These are phyloP conservation scores for Ensete ventricosum DNA, from an alignment of 176 grass and related monocot genomes.

Conservation along the genomic window DNA sequence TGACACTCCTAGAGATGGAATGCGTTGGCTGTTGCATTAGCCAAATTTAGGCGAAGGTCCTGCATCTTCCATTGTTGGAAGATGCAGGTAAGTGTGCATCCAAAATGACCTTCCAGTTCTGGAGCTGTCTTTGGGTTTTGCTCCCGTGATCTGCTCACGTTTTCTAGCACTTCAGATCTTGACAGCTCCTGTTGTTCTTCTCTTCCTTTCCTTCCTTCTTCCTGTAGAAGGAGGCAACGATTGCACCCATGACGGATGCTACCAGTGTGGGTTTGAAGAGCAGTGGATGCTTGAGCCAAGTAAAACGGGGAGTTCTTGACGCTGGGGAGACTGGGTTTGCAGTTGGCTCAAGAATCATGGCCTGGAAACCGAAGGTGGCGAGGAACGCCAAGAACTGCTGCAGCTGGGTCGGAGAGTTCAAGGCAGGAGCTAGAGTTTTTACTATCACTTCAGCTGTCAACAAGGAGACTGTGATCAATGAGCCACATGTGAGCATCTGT, in stretches of 20 bases:
- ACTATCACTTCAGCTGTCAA: constrained; percentile 8
- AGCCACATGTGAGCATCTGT: background rate
- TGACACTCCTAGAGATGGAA: too few species aligned
- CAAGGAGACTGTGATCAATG: background rate
- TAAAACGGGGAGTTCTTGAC: background rate
- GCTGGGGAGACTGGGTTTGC: background rate
- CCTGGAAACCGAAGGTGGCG: background rate
- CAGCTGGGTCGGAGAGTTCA: background rate
- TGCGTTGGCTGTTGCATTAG: too few species aligned
- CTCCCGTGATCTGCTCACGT: too few species aligned
- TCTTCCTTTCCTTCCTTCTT: too few species aligned
- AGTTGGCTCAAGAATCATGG: background rate
- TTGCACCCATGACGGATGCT: background rate
- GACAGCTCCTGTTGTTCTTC: too few species aligned
- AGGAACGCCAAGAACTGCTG: background rate
- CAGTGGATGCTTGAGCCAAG: background rate
- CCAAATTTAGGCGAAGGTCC: too few species aligned
- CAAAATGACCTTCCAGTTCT: too few species aligned
- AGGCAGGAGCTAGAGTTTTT: background rate
- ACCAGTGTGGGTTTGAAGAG: background rate
- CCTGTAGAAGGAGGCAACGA: background rate
- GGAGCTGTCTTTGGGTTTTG: too few species aligned
- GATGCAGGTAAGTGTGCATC: too few species aligned
- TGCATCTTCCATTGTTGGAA: too few species aligned
- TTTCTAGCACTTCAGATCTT: too few species aligned